Percentiles rank a stretch among this genome's conserved stretches.
These are phyloP conservation scores for Herpomyces periplanetae DNA, from an alignment of 2,329 filamentous ascomycete genomes.

Conservation along the genomic window DNA sequence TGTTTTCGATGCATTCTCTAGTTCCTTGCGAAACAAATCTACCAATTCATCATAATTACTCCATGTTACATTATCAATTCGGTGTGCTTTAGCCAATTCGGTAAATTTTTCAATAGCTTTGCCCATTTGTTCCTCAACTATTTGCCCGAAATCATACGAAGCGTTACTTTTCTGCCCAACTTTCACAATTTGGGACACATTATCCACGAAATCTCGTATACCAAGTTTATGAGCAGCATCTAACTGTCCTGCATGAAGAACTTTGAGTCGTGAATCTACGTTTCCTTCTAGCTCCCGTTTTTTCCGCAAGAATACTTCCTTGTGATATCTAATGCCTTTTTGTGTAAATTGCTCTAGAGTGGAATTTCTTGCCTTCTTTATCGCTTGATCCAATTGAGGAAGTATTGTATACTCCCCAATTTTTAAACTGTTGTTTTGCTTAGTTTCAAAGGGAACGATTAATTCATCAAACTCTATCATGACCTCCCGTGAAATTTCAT, in stretches of 20 bases:
- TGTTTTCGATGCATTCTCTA: constrained; percentile 49
- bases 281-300: constrained; percentile 46
- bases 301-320: constrained; percentile 65
- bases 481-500: constrained; percentile 76
- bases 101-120: constrained; percentile 34
- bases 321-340: constrained; percentile 79
- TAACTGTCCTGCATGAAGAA: constrained; percentile 56
- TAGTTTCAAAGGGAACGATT: constrained; percentile 49
- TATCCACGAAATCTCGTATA: constrained; percentile 43
- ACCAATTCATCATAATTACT: constrained; percentile 50
- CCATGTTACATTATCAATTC: constrained; percentile 48
- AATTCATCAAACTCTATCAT: constrained; percentile 39
- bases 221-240: constrained; percentile 59
- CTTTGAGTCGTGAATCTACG: constrained; percentile 52
- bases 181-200: constrained; percentile 57
- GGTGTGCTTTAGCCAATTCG: constrained; percentile 26
- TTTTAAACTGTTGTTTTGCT: constrained; percentile 31
- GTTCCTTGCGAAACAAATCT: constrained; percentile 44
- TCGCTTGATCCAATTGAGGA: constrained; percentile 27
- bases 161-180: constrained; percentile 63
- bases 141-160: constrained; percentile 73
- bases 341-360: constrained; percentile 50
- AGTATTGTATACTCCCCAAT: constrained; percentile 34
- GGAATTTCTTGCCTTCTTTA: constrained; percentile 27
- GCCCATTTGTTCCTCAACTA: constrained; percentile 45